Evolutionary conservation across 225 moss, liverwort and hornwort species (phyloP).

Genomic region (Sphagnum tenellum): DNA sequence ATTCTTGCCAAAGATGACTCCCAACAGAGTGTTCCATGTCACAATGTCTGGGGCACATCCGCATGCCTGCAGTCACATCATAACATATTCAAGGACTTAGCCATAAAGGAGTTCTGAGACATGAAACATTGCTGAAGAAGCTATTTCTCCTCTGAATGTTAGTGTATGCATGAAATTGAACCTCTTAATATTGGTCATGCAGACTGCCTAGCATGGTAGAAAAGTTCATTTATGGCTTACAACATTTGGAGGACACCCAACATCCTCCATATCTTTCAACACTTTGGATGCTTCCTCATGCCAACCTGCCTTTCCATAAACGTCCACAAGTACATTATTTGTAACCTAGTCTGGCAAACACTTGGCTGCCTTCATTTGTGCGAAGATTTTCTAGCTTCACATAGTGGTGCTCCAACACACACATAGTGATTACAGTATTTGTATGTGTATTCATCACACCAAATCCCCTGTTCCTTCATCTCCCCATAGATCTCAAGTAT

Average conservation of each 20-base stretch:
- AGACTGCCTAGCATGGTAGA: conserved; percentile 20
- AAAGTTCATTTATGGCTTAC: conserved; percentile 83
- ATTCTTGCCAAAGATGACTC: conserved; percentile 65
- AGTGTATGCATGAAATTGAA: conserved; percentile 20
- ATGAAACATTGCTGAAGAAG: conserved; percentile 54
- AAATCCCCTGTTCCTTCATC: conserved; percentile 57
- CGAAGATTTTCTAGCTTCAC: conserved; percentile 52
- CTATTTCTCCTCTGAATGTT: conserved; percentile 7
- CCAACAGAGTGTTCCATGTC: conserved; percentile 90
- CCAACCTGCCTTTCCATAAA: conserved; percentile 99
- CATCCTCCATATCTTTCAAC: conserved; percentile 74
- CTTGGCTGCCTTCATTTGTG: conserved; percentile 63
- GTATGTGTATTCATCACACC: conserved; percentile 78
- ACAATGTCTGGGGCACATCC: conserved; percentile 78
- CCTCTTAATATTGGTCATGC: too few species aligned
- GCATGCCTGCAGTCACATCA: conserved; percentile 38
- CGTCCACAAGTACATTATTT: conserved; percentile 83
- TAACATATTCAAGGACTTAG: conserved; percentile 70
- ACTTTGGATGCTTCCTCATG: conserved; percentile 66
- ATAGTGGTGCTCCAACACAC: conserved; percentile 49
- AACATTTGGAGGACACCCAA: conserved; percentile 60
- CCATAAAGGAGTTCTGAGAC: conserved; percentile 64
- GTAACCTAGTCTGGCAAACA: conserved; percentile 86
- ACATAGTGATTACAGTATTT: conserved; percentile 84
- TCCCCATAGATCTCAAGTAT: conserved; percentile 57